phyloP scores from a whole-genome alignment of 805 yeast species.

The Barnettozyma siamensis region DNA sequence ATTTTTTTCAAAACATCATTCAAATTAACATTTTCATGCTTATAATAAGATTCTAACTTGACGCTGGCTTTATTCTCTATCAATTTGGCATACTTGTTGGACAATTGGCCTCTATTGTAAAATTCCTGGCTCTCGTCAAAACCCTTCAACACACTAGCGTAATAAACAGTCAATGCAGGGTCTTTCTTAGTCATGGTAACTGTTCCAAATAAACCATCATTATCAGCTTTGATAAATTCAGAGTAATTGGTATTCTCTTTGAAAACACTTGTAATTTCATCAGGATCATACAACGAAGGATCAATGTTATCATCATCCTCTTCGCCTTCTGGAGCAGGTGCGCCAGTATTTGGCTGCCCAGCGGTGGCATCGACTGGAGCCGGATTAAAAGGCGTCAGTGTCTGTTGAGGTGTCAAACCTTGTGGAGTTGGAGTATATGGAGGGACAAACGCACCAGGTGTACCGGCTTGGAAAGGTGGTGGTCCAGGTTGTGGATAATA shows the following conservation, averaged over 20 bases:
- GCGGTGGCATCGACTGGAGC: neutral
- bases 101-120: no score
- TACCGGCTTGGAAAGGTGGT: neutral
- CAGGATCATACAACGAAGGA: slow-evolving; percentile 13
- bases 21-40: slow-evolving; percentile 13
- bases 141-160: slow-evolving; percentile 10
- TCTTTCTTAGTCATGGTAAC: slow-evolving; percentile 18
- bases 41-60: slow-evolving; percentile 16
- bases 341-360: no score
- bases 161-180: slow-evolving; percentile 11
- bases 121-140: no score
- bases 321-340: no score
- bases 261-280: slow-evolving; percentile 13
- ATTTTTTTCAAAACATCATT: slow-evolving; percentile 20
- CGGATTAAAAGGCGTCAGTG: neutral
- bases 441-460: neutral
- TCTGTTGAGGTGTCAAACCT: neutral
- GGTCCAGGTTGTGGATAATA: slow-evolving; percentile 1
- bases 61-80: slow-evolving; percentile 13
- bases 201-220: slow-evolving; percentile 20
- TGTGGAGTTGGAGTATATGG: neutral
- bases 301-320: slow-evolving; percentile 12
- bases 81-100: slow-evolving; percentile 11
- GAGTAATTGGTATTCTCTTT: slow-evolving; percentile 13
- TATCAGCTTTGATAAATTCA: slow-evolving; percentile 11